Evolutionary conservation across 2,329 filamentous ascomycete species (phyloP).

Genomic region (Sporothrix brunneoviolacea): DNA sequence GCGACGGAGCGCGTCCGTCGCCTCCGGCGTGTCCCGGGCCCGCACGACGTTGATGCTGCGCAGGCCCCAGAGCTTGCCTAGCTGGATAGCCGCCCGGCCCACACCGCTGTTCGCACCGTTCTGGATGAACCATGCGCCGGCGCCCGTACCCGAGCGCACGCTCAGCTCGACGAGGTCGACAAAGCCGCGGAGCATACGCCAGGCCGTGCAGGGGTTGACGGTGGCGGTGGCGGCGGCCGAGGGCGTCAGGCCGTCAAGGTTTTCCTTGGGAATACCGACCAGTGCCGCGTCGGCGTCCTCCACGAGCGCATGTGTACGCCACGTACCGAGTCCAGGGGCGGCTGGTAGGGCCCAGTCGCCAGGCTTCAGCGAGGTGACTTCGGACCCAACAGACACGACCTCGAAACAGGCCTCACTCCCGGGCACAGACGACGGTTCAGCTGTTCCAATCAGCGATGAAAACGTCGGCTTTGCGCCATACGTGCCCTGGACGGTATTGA

Average conservation of each 20-base stretch:
- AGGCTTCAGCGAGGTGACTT: conserved; percentile 47
- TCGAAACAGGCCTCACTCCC: conserved; percentile 95
- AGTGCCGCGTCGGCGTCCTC: conserved; percentile 46
- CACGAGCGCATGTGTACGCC: conserved; percentile 84
- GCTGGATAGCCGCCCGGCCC: conserved; percentile 82
- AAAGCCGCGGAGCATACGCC: conserved; percentile 85
- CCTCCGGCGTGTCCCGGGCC: conserved; percentile 56
- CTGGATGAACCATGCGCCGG: conserved; percentile 92
- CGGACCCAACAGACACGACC: conserved; percentile 63
- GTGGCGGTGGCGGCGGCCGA: conserved; percentile 80
- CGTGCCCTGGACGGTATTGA: conserved; percentile 95
- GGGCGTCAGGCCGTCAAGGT: conserved; percentile 46
- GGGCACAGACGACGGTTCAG: conserved; percentile 66
- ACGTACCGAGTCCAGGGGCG: conserved; percentile 78
- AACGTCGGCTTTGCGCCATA: conserved; percentile 83
- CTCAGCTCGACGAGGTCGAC: conserved; percentile 41
- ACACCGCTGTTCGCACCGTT: conserved; percentile 96
- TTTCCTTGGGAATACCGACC: conserved; percentile 47
- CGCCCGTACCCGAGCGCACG: conserved; percentile 46
- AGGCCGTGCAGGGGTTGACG: conserved; percentile 92
- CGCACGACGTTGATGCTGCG: conserved; percentile 87
- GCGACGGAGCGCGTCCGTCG: conserved; percentile 52
- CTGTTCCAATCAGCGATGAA: conserved; percentile 65
- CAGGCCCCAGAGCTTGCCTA: conserved; percentile 78
- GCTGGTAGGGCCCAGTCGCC: conserved; percentile 96